These are phyloP conservation scores for Pistacia integerrima DNA, from an alignment of 345 rosid genomes.

Conservation along the genomic window DNA sequence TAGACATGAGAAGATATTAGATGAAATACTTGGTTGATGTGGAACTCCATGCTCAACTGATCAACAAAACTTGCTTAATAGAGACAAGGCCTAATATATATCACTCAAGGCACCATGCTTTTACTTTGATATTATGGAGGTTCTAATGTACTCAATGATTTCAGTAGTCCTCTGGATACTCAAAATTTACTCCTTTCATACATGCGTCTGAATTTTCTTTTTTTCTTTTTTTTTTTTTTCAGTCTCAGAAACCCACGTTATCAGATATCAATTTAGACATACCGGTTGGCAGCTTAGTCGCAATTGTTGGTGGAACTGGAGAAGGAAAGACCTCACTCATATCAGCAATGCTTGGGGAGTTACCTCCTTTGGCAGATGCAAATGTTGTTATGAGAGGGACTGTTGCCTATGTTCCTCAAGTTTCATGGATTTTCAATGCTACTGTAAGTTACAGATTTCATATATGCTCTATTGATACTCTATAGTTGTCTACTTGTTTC, in stretches of 20 bases:
- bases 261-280: conserved; percentile 76
- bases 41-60: too few relatives aligned
- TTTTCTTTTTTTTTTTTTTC: not conserved
- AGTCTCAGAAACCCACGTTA: conserved; percentile 69
- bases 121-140: conserved; percentile 1
- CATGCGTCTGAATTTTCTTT: not conserved
- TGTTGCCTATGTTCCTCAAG: conserved; percentile 94
- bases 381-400: conserved; percentile 72
- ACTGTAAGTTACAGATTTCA: conserved; percentile 54
- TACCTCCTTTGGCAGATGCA: conserved; percentile 59
- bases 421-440: conserved; percentile 98
- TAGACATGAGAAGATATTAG: too few relatives aligned
- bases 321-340: conserved; percentile 96
- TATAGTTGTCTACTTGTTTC: not conserved
- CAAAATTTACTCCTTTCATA: conserved; percentile 3
- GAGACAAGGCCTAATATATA: not conserved
- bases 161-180: conserved; percentile 2
- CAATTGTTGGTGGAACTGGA: conserved; percentile 93
- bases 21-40: too few relatives aligned
- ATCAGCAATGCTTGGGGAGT: conserved; percentile 95
- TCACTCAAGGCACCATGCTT: not conserved
- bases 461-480: not conserved
- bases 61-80: too few relatives aligned
- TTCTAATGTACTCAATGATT: not conserved
- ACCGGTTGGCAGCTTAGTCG: conserved; percentile 79